Base-by-base conservation (phyloP, 495 filamentous ascomycete genomes). In the Neurospora sp. region DNA sequence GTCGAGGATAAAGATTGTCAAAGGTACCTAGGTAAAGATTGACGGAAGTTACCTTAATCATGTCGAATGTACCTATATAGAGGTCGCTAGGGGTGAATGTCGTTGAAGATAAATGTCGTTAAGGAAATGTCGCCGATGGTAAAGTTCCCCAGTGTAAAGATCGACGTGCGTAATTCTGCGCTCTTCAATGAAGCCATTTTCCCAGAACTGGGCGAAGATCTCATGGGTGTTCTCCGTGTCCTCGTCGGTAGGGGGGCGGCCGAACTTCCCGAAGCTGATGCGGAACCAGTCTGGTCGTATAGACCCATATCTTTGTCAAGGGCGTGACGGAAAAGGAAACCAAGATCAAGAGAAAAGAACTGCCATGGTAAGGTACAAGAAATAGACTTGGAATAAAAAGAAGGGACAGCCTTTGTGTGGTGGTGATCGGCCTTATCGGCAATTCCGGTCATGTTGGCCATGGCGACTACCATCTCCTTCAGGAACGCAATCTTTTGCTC, bases 151-250 rank as follows among this genome's bases (percentile, higher is more conserved):
- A 27, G 22, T 1, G 22, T 27, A 27, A 27, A 27, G 22, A 27
- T 27, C 22, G 22, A 27, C 22, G 22, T 27, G 22, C 22, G 22
- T 27, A 27, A 27, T 27, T 27, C 22, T 27, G 22, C 22, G 22
- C 22, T 27, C 22, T 27, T 27, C 22, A 27, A 27, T 27, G 22
- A 27, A 27, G 22, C 22, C 22, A 27, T 27, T 27, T 27, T 27
- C 22, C 22, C 22, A 27, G 22, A 27, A 27, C 22, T 27, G 22
- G 22, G 27, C 27, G 27, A 97, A 97, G 48, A 97, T 92, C 71
- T 90, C 87, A 80, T 97, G 94, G 8, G 92, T 90, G 74, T 97
- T 88, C 68, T 92, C 89, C 40, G 94, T 97, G 79, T 97, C 94
- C 78, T 92, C 84, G 53, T 87, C 74, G 7, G 94, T 94, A 3